These are phyloP conservation scores for Scheffersomyces stipitis DNA, from an alignment of 805 yeast species.

Conservation along the genomic window DNA sequence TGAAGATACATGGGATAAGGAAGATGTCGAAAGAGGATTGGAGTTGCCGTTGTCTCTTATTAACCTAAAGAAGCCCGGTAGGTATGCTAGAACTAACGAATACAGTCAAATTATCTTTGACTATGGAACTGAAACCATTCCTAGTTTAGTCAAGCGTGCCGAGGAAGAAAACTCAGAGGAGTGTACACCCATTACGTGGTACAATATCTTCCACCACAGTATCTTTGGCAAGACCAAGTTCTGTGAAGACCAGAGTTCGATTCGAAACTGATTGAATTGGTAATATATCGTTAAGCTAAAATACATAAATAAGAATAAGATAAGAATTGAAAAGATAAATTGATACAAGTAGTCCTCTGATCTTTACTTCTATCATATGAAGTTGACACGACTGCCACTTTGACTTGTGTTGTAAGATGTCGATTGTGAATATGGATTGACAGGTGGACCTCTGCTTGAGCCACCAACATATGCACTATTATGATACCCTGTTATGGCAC, in stretches of 20 bases:
- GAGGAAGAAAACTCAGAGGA: constrained; percentile 14
- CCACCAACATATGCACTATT: constrained; percentile 9
- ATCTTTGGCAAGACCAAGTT: constrained; percentile 49
- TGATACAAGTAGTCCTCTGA: no score
- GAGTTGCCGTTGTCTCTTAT: constrained; percentile 21
- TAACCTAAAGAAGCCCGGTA: constrained; percentile 9
- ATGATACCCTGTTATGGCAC: constrained; percentile 24
- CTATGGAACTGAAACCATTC: background rate
- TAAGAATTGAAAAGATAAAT: no score
- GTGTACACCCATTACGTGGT: constrained; percentile 55
- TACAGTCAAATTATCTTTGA: constrained; percentile 17
- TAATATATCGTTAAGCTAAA: no score
- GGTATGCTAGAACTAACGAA: constrained; percentile 15
- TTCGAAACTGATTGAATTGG: no score
- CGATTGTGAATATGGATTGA: constrained; percentile 1
- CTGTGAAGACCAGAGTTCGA: no score
- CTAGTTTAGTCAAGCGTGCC: background rate
- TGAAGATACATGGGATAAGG: background rate
- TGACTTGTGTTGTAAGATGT: background rate
- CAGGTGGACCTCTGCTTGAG: constrained; percentile 3
- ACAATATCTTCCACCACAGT: constrained; percentile 48
- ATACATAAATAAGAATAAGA: no score
- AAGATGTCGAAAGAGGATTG: constrained; percentile 8
- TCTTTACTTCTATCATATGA: no score
- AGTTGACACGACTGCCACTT: background rate